Evolutionary conservation across 1,284 basidiomycete genomes (phyloP), one percentile per base, ranked within the genome.

Genomic region (Sanghuangporus baumii): DNA sequence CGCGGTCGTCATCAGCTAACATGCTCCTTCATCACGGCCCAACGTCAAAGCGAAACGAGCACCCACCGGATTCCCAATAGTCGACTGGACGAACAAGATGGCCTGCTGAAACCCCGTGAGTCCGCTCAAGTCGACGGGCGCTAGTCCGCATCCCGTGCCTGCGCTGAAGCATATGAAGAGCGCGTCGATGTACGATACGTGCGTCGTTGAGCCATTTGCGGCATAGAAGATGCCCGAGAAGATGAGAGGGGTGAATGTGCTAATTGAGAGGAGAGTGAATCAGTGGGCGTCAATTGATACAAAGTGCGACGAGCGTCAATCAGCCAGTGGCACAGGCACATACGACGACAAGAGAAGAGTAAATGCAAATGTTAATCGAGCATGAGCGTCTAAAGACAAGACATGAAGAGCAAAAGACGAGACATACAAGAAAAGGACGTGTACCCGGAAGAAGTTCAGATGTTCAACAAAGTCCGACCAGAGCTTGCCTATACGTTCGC

Each of bases 91-190:
- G 72, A 89, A 88, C 57, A 94, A 70, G 23, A 94, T 78, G 16
- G 76, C 77, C 76, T 94, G 93, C 71, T 94, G 92, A 77, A 86
- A 91, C 54, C 76, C 74, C 1, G 91, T 94, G 69, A 91, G 74
- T 51, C 78, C 76, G 70, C 88, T 91, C 68, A 94, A 73, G 72
- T 94, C 85, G 67, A 92, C 77, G 5, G 90, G 87, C 48, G 82
- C 80, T 31, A 94, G 78, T 12, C 93, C 91, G 68, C 89, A 91
- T 63, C 93, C 88, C 3, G 87, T 86, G 78, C 93, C 86, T 8
- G 89, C 85, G 72, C 86, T 90, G 70, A 92, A 81, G 65, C 84
- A 91, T 69, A 83, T 81, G 76, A 85, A 94, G 50, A 94, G 79
- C 11, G 85, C 79, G 70, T 94, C 91, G 70, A 92, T 81, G 73